Evolutionary conservation across 768 basidiomycete species (phyloP).

Genomic region (Mycena polygramma): DNA sequence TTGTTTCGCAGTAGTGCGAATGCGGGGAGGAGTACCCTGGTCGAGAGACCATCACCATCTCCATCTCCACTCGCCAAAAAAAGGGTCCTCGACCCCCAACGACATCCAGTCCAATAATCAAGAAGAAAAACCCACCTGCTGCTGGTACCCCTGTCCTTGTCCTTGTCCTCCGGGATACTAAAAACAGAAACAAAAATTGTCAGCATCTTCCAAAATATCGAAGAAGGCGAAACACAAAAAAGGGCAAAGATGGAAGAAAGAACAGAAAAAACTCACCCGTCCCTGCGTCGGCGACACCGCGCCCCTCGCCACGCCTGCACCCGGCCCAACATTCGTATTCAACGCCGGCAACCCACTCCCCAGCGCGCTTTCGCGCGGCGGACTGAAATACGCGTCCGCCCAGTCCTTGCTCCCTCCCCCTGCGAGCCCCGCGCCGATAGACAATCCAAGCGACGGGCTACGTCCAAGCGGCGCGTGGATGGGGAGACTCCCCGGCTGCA

Average conservation of each 20-base stretch:
- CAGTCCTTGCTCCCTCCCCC: conserved; percentile 1
- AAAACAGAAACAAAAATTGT: neutral
- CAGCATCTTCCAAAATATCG: too few species aligned
- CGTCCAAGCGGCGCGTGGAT: conserved; percentile 65
- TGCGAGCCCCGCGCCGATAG: conserved; percentile 68
- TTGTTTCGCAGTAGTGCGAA: too few species aligned
- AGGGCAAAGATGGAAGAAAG: neutral
- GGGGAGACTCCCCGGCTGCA: conserved; percentile 69
- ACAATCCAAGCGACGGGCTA: conserved; percentile 53
- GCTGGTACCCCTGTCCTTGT: neutral
- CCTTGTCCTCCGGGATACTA: neutral
- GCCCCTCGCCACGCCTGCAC: neutral
- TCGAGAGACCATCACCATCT: too few species aligned
- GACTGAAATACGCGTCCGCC: conserved; percentile 37
- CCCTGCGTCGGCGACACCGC: conserved; percentile 12
- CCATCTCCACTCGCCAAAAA: neutral
- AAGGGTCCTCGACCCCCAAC: neutral
- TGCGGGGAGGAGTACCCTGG: too few species aligned
- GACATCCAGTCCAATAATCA: neutral
- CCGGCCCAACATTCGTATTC: conserved; percentile 24
- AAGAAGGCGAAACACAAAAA: too few species aligned
- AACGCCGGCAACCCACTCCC: neutral
- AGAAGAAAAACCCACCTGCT: neutral
- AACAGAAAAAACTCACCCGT: neutral
- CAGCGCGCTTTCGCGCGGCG: neutral